phyloP scores from a whole-genome alignment of 1,284 basidiomycete genomes.

The Marasmius oreades region DNA sequence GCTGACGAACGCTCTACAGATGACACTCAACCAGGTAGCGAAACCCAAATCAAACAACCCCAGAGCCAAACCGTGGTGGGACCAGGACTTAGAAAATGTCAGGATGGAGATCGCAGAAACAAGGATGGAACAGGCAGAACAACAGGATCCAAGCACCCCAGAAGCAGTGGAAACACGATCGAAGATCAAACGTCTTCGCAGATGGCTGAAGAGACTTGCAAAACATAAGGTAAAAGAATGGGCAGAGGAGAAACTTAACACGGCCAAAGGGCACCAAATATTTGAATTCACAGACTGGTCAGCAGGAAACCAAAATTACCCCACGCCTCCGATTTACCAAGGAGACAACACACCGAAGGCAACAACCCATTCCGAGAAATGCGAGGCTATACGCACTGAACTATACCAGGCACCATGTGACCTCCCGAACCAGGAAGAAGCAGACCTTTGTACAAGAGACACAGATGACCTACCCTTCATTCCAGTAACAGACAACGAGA shows the following conservation, averaged over 20 bases:
- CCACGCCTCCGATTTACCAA: constrained; percentile 14
- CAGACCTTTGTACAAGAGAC: constrained; percentile 12
- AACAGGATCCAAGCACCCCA: background rate
- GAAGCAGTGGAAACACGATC: background rate
- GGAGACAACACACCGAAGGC: constrained; percentile 4
- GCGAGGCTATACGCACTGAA: constrained; percentile 19
- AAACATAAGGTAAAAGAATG: too few species aligned
- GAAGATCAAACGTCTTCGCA: constrained; percentile 11
- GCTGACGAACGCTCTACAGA: background rate
- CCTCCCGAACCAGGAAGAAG: constrained; percentile 8
- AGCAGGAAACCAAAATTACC: constrained; percentile 16
- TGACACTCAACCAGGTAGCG: background rate
- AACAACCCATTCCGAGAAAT: constrained; percentile 20
- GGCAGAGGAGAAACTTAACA: too few species aligned
- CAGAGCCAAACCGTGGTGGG: constrained; percentile 16
- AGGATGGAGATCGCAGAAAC: background rate
- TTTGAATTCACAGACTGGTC: constrained; percentile 18
- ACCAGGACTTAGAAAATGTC: constrained; percentile 6
- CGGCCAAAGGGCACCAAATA: constrained; percentile 16
- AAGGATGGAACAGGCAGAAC: constrained; percentile 3
- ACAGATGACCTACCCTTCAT: constrained; percentile 11
- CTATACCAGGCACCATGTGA: constrained; percentile 22
- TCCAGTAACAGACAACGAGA: constrained; percentile 16
- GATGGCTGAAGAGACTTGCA: constrained; percentile 9
- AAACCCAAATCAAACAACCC: background rate